Conservation (phyloP, 768 basidiomycete genomes). For the Cubamyces lactineus region DNA sequence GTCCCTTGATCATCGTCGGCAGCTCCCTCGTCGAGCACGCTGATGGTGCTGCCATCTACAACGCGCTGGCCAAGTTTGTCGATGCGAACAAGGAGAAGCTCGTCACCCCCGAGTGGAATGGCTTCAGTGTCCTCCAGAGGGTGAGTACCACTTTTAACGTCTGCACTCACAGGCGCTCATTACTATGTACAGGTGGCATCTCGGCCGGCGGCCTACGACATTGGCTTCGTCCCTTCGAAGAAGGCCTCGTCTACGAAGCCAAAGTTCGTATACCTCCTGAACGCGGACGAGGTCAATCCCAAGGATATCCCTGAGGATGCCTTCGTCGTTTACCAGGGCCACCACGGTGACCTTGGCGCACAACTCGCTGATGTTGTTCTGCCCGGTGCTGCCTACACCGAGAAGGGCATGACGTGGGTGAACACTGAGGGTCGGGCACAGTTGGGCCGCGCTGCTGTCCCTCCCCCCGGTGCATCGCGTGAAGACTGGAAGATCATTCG, state of each 20-base stretch:
- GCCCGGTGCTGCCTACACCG: constrained; percentile 93
- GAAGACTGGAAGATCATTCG: constrained; percentile 99
- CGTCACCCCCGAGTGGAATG: constrained; percentile 92
- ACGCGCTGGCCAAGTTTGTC: constrained; percentile 78
- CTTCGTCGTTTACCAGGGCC: constrained; percentile 98
- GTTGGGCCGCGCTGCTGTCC: constrained; percentile 87
- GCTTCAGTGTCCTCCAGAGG: constrained; percentile 90
- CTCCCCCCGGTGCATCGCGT: constrained; percentile 90
- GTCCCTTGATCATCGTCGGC: constrained; percentile 91
- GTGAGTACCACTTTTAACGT: constrained; percentile 48
- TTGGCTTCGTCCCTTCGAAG: constrained; percentile 89
- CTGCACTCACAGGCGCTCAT: background rate
- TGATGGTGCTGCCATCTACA: constrained; percentile 79
- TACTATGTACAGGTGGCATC: constrained; percentile 70
- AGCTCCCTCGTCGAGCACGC: constrained; percentile 83
- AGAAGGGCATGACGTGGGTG: constrained; percentile 89
- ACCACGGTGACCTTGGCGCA: constrained; percentile 96
- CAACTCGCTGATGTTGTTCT: constrained; percentile 97
- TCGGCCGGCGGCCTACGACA: constrained; percentile 90
- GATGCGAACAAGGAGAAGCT: constrained; percentile 75
- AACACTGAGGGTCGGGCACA: constrained; percentile 97
- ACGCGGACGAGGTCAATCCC: constrained; percentile 93
- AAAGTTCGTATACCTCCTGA: constrained; percentile 96
- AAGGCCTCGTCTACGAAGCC: constrained; percentile 74
- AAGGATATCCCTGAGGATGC: constrained; percentile 86